A percentile compares a stretch with the other conserved stretches of the same genome.
Evolutionary conservation across 257 asterid species (phyloP).

Genomic region (Fraxinus anomala): DNA sequence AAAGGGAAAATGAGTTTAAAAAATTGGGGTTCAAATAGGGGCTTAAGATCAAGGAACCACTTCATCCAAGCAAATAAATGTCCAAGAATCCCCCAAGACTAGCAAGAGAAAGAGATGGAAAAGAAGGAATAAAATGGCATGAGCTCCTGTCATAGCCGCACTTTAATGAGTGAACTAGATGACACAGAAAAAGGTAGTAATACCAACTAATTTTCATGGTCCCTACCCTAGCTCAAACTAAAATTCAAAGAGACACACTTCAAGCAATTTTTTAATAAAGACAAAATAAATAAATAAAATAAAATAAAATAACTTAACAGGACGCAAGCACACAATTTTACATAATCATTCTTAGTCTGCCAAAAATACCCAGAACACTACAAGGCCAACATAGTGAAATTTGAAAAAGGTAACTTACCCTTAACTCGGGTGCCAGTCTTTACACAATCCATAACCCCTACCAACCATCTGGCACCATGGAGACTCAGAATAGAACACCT

Average conservation of each 20-base stretch:
- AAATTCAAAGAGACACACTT: neutral
- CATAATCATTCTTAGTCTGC: neutral
- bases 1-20: no score
- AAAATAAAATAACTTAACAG: neutral
- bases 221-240: neutral
- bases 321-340: neutral
- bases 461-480: constrained; percentile 82
- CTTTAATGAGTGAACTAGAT: neutral
- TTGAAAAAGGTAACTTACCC: constrained; percentile 45
- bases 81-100: neutral
- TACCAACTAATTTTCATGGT: neutral
- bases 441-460: constrained; percentile 63
- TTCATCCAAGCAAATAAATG: neutral
- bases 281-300: neutral
- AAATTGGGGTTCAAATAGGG: no score
- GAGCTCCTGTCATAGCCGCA: neutral
- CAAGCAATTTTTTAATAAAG: neutral
- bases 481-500: constrained; percentile 36
- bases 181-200: neutral
- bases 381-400: constrained; percentile 1
- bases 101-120: neutral
- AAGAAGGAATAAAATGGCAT: neutral
- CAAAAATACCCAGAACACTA: neutral
- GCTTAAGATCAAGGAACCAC: neutral
- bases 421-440: constrained; percentile 48